Base-by-base conservation (phyloP, 306 rosid genomes). In the Malus fusca region DNA sequence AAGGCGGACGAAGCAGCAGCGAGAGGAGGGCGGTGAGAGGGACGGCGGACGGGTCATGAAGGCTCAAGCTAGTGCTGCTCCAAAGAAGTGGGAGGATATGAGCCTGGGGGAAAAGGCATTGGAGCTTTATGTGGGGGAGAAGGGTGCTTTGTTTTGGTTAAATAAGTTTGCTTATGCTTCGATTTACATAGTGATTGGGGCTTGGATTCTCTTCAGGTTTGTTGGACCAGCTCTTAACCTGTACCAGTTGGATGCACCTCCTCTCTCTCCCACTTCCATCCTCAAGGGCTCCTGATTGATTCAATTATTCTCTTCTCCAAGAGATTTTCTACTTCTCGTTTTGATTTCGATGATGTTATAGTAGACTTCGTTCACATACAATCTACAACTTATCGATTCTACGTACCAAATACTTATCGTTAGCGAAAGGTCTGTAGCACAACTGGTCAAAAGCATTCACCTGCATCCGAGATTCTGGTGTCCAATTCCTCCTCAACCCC, bases 121-220 rank as follows among this genome's bases (percentile, higher is more conserved):
- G 31, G 99, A 92, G 74, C 80, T 90, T 11, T 95, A 92, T 33
- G 42, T 90, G 78, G 99, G 99, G 19, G 99, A 95, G 75, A 95
- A 88, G 75, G 99, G 99, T 33, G 12, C 79, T n/a, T 83, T 94
- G 21, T 94, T 81, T 65, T 90, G 97, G 97, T 92, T 94, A 44
- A 94, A 94, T 75, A 91, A 95, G 78, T 89, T 90, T 77, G 98
- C 98, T 4, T 95, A 92, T 69, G 98, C 98, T 69, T 92, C 99
- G 1, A 95, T 95, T 73, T 95, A 84, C 82, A 88, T 95, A 21
- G 86, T 86, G 80, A 95, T 95, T 59, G 99, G 97, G 8, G 91
- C 83, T 63, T 95, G 99, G 99, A 89, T 92, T 21, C 1, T 82
- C 10, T 95, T 95, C 80, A 88, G 99, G 79, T 90, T 95, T 77